Evolutionary conservation across 805 yeast genomes (phyloP).

Genomic region (Nakazawaea laoshanensis): DNA sequence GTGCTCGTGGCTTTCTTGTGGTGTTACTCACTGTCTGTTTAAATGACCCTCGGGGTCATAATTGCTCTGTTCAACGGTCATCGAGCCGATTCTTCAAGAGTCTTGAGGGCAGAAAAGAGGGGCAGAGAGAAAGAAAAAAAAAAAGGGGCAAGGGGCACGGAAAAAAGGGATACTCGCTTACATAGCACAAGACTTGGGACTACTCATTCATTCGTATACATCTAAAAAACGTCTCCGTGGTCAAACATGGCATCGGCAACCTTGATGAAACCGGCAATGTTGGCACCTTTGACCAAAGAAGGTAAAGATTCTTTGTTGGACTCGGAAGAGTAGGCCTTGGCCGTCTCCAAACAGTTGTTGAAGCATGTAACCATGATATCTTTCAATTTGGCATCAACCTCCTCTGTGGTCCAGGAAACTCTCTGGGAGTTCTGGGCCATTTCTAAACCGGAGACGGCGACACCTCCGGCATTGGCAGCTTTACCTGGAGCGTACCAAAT

Average conservation of each 20-base stretch:
- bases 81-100: not conserved
- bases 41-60: slow-evolving; percentile 6
- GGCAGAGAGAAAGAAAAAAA: not conserved
- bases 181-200: not conserved
- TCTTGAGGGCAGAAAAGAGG: not conserved
- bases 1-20: not conserved
- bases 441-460: slow-evolving; percentile 95
- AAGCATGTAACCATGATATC: slow-evolving; percentile 89
- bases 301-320: slow-evolving; percentile 63
- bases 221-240: slow-evolving; percentile 74
- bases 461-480: slow-evolving; percentile 99
- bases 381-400: slow-evolving; percentile 87
- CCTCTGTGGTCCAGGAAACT: slow-evolving; percentile 83
- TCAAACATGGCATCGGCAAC: slow-evolving; percentile 98
- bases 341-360: slow-evolving; percentile 86
- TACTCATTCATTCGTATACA: not conserved
- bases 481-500: slow-evolving; percentile 99
- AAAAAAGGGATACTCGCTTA: not conserved
- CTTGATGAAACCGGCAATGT: slow-evolving; percentile 97
- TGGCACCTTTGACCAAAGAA: slow-evolving; percentile 96
- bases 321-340: slow-evolving; percentile 71
- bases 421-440: slow-evolving; percentile 99
- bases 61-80: slow-evolving; percentile 4
- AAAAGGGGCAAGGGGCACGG: not conserved
- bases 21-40: slow-evolving; percentile 4